Percentiles rank a stretch among this genome's conserved stretches.
phyloP scores from a whole-genome alignment of 768 basidiomycete species.

The Coprinopsis marcescibilis region DNA sequence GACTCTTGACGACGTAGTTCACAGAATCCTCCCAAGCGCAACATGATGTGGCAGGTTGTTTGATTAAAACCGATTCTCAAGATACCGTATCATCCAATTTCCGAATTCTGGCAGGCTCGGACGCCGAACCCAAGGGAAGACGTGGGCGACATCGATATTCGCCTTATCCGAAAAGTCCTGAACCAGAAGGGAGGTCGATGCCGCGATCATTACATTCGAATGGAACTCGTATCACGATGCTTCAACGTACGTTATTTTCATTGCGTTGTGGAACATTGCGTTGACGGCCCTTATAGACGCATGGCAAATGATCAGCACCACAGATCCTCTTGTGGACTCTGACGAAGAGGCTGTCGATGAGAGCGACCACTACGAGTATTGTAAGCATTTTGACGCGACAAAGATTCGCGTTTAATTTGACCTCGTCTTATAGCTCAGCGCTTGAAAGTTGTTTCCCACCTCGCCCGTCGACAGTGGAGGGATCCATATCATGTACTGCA shows the following conservation, averaged over 20 bases:
- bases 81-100: neutral
- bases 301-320: constrained; percentile 60
- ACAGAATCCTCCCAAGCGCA: constrained; percentile 2
- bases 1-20: neutral
- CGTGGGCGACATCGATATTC: constrained; percentile 25
- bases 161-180: constrained; percentile 25
- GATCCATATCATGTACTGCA: constrained; percentile 4
- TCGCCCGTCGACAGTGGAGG: constrained; percentile 32
- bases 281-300: constrained; percentile 43
- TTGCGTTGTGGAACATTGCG: constrained; percentile 2
- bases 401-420: neutral
- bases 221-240: constrained; percentile 44
- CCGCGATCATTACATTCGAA: constrained; percentile 15
- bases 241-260: constrained; percentile 51
- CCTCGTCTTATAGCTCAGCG: constrained; percentile 42
- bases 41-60: neutral
- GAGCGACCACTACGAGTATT: constrained; percentile 57
- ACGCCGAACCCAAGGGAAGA: neutral
- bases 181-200: constrained; percentile 13
- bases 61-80: neutral
- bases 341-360: constrained; percentile 68
- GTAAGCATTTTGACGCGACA: constrained; percentile 31
- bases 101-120: neutral
- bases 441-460: constrained; percentile 51
- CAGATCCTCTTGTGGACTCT: constrained; percentile 71